Evolutionary conservation across 148 eudicot species (phyloP), one percentile per base, ranked within the genome.

Genomic region (Amaranthus cruentus): DNA sequence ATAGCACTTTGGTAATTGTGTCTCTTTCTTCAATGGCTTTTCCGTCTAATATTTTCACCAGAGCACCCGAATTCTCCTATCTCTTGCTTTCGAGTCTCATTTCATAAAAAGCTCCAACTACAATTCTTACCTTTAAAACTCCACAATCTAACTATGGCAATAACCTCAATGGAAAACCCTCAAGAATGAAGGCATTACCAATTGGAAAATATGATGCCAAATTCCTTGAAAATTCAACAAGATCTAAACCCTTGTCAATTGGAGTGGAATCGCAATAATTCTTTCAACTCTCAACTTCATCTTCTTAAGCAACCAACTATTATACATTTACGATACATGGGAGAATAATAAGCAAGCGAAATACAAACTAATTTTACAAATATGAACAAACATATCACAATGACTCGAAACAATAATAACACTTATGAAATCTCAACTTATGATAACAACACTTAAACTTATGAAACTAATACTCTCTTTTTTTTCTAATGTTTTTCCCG

Each of bases 11-110:
- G 0, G 90, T 82, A 0, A 93, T 95, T 0, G 91, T 79, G 73
- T 89, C 93, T 59, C 78, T 86, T 81, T 94, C 98, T 68, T 94
- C 96, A 2, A 79, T 67, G 4, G 89, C 91, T 62, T 94, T 94
- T 15, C 97, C 95, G 42, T 94, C 97, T 54, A 91, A 55, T 91
- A 94, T 88, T 43, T 81, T 76, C 38, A 84, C 85, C 64, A 91
- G 42, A 4, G 84, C 79, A 3, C 14, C 93, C 97, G 9, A 71
- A 71, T 69, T 94, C 96, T 3, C 98, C 96, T 59, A 94, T 85
- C 59, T 91, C 98, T 47, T 82, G 87, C 80, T 70, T 86, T 91
- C 50, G 80, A 76, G 69, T 2, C 86, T 90, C 4, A 94, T 73
- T 62, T 87, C 88, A 21, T 71, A 86, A 3, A 87, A 78, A 0